A percentile compares a stretch with the other conserved stretches of the same genome.
phyloP scores from a whole-genome alignment of 1,139 yeast genomes.

The Taphrina confusa region DNA sequence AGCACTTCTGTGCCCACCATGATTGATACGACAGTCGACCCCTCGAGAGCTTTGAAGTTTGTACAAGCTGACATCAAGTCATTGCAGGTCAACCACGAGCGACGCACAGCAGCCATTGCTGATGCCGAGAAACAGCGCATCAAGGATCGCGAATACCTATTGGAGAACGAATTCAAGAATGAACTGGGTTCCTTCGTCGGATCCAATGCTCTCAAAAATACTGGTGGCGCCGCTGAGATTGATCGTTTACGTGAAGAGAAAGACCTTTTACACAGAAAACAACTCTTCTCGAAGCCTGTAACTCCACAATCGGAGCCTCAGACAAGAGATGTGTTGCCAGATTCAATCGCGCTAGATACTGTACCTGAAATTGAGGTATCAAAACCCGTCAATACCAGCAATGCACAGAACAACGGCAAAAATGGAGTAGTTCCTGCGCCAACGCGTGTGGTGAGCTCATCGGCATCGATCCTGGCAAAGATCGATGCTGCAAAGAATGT shows the following conservation, averaged over 20 bases:
- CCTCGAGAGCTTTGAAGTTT: conserved; percentile 65
- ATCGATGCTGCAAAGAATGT: conserved; percentile 6
- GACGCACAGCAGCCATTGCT: conserved; percentile 81
- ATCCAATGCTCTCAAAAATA: conserved; percentile 68
- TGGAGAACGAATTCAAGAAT: conserved; percentile 68
- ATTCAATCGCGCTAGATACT: too few species aligned
- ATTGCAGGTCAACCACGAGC: conserved; percentile 78
- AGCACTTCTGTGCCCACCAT: conserved; percentile 7
- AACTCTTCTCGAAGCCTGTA: conserved; percentile 9
- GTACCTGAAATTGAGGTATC: too few species aligned
- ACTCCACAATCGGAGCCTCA: not conserved
- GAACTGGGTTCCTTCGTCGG: conserved; percentile 86
- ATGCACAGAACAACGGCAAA: not conserved
- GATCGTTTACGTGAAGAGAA: conserved; percentile 68
- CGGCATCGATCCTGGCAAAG: conserved; percentile 8
- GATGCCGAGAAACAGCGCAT: conserved; percentile 81
- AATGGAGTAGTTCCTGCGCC: too few species aligned
- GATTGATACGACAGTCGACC: conserved; percentile 20
- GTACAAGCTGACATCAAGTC: conserved; percentile 77
- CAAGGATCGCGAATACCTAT: conserved; percentile 63
- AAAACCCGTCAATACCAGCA: not conserved
- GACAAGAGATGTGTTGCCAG: too few species aligned
- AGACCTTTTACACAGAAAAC: conserved; percentile 52
- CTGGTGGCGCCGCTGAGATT: conserved; percentile 86
- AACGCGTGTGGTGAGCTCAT: conserved; percentile 8